A percentile compares a stretch with the other conserved stretches of the same genome.
Conservation (phyloP, 208 protist species). For the Giardia muris region DNA sequence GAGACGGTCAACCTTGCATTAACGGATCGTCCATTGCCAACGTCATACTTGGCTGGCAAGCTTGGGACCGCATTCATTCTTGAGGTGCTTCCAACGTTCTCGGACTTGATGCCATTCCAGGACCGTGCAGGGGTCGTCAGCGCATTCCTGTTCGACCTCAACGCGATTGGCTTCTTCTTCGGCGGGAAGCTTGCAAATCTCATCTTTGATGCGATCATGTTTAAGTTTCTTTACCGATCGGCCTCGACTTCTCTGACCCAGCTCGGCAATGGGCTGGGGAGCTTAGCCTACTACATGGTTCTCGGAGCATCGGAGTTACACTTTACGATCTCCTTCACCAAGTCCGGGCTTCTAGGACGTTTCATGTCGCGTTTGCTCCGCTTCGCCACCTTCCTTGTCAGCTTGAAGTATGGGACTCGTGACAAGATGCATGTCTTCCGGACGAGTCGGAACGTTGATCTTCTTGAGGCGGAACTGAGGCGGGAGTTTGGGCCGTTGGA, state of each 20-base stretch:
- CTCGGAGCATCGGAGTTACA: not conserved
- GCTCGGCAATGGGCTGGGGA: not conserved
- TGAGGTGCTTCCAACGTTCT: not conserved
- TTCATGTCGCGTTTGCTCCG: not conserved
- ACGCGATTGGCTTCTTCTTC: not conserved
- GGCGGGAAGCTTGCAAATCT: not conserved
- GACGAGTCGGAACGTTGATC: not conserved
- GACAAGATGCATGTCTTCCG: not conserved
- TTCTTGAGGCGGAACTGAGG: not conserved
- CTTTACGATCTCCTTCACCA: not conserved
- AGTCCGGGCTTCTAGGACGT: not conserved
- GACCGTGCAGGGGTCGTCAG: not conserved
- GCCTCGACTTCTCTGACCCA: not conserved
- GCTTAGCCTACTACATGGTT: not conserved
- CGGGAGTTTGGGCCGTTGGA: not conserved
- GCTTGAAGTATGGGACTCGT: not conserved
- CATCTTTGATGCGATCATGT: not conserved
- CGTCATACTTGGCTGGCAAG: not conserved
- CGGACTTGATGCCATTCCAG: not conserved
- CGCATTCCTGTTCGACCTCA: not conserved
- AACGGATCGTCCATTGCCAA: no score
- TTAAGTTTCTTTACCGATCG: not conserved
- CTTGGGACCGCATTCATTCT: not conserved
- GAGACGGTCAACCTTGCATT: no score
- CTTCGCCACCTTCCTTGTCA: not conserved